phyloP scores from a whole-genome alignment of 2,329 filamentous ascomycete genomes.

The Tolypocladium ophioglossoides region DNA sequence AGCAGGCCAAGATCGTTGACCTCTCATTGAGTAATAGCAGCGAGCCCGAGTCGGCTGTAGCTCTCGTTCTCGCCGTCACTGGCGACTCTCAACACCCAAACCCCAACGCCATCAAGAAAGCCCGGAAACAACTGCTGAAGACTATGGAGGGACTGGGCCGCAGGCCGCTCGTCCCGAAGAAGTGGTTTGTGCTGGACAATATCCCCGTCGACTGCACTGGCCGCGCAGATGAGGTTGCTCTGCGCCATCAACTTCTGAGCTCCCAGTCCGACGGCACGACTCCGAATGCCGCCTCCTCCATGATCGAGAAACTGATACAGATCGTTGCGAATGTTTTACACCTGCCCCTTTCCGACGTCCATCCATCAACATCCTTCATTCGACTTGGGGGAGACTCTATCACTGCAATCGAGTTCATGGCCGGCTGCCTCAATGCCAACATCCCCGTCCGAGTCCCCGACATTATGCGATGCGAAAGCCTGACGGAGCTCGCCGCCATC shows the following conservation, averaged over 20 bases:
- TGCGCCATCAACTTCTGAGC: not conserved
- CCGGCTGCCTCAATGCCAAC: not conserved
- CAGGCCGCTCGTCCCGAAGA: not conserved
- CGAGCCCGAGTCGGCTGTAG: not conserved
- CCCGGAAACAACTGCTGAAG: not conserved
- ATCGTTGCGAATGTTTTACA: not conserved
- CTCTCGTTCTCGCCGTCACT: not conserved
- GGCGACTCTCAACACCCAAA: not conserved
- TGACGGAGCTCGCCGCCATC: not conserved
- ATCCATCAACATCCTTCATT: not conserved
- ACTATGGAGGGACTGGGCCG: not conserved
- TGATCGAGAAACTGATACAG: not conserved
- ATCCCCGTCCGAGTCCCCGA: not conserved
- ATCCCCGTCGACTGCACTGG: not conserved
- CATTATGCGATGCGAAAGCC: not conserved
- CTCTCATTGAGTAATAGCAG: not conserved
- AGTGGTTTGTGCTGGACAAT: not conserved
- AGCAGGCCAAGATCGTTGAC: not conserved
- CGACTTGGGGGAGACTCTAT: not conserved
- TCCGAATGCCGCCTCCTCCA: not conserved
- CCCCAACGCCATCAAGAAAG: not conserved
- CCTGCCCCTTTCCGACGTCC: not conserved
- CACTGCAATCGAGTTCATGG: not conserved
- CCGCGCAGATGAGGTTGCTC: not conserved
- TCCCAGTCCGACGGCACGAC: no score